Percentiles rank a stretch among this genome's conserved stretches.
These are phyloP conservation scores for Teratosphaeriaceae sp. DNA, from an alignment of 2,329 filamentous ascomycete genomes.

Conservation along the genomic window DNA sequence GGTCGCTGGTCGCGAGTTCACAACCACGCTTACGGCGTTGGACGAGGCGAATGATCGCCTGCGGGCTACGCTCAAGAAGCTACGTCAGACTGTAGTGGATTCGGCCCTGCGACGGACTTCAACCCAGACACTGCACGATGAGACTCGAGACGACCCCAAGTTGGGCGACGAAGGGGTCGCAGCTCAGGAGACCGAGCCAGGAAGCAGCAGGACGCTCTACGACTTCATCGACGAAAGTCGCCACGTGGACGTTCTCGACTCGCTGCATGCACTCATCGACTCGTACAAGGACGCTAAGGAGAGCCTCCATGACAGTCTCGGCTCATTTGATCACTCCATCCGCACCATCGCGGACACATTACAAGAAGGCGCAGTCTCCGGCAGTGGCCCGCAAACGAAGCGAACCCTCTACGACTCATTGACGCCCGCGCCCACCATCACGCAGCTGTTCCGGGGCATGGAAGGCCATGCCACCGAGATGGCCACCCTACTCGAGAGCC, in stretches of 20 bases:
- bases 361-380: conserved; percentile 1
- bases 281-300: conserved; percentile 64
- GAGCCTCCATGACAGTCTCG: conserved; percentile 46
- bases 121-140: conserved; percentile 24
- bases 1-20: conserved; percentile 39
- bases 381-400: conserved; percentile 20
- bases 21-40: conserved; percentile 38
- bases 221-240: conserved; percentile 71
- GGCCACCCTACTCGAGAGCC: conserved; percentile 70
- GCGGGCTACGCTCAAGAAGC: conserved; percentile 57
- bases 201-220: conserved; percentile 53
- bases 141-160: conserved; percentile 30
- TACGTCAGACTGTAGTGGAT: conserved; percentile 60
- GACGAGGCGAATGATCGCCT: conserved; percentile 61
- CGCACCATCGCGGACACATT: conserved; percentile 42
- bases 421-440: conserved; percentile 30
- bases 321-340: conserved; percentile 69
- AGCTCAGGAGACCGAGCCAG: neutral
- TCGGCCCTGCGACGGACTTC: conserved; percentile 51
- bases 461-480: conserved; percentile 73
- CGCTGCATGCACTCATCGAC: conserved; percentile 64
- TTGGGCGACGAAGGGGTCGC: conserved; percentile 1
- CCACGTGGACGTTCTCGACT: conserved; percentile 58
- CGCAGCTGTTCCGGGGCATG: conserved; percentile 46
- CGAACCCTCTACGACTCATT: conserved; percentile 26